Base-by-base conservation (phyloP, 768 basidiomycete species). In the Bullera alba region DNA sequence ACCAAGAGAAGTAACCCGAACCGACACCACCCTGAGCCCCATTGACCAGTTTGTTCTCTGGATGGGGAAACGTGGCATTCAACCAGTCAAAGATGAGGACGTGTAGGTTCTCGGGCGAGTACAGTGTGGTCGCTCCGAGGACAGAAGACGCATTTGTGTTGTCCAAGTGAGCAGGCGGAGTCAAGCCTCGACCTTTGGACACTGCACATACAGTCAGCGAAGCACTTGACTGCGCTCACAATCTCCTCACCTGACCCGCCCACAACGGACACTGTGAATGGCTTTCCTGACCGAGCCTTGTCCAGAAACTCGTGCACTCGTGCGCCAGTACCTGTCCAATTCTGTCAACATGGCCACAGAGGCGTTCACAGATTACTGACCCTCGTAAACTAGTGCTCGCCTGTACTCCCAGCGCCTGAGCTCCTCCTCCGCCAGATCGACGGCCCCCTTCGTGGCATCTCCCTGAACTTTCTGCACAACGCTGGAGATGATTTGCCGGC, bases 101-200 rank as follows among this genome's bases (percentile, higher is more conserved):
- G 47, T 70, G 69, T 29, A 70, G 21, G 52, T 70, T 70, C 23
- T 68, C 58, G 3, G 62, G 61, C 15, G 65, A 64, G 43, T 70
- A 68, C 6, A 66, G 54, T 4, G 64, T 66, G 12, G 47, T 45
- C 3, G 58, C 58, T 42, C 60, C 60, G 15, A 58, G 32, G 32
- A 48, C 3, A 42, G 7, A 17, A 42, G 32, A 34, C 25, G 15
- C 12, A 39, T 26, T 32, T 10, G 21, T 4, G 7, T 17, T 38
- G 23, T 38, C 48, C 5, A 34, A 35, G 22, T 28, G 28, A 27
- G 44, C 29, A 17, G 56, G 53, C 14, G 55, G 49, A 16, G 43
- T 42, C 21, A 66, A 29, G 6, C 68, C 68, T 37, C 68, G 46
- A 19, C 66, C 66, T 50, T 66, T 68, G 3, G 61, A 65, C 4